phyloP scores from a whole-genome alignment of 2,329 filamentous ascomycete genomes.

The Phaeomoniella chlamydospora region DNA sequence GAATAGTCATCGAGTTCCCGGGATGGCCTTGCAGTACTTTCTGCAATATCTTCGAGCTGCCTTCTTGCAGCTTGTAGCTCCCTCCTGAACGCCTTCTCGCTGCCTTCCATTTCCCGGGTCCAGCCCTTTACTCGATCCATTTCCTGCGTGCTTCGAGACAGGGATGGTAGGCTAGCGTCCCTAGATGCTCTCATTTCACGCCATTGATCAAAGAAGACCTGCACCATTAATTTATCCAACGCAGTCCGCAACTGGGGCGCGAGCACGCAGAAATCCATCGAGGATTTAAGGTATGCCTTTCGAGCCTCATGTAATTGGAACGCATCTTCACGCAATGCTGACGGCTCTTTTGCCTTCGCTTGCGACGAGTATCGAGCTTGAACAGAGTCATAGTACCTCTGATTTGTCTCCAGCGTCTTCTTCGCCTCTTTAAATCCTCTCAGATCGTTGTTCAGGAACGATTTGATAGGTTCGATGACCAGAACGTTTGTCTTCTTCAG shows the following conservation, averaged over 20 bases:
- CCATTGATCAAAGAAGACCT: slow-evolving; percentile 75
- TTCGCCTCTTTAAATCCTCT: slow-evolving; percentile 75
- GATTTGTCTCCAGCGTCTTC: slow-evolving; percentile 59
- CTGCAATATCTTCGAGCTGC: slow-evolving; percentile 66
- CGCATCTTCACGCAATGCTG: slow-evolving; percentile 80
- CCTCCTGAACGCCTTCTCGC: slow-evolving; percentile 68
- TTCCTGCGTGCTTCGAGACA: slow-evolving; percentile 57
- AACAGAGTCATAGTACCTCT: slow-evolving; percentile 71
- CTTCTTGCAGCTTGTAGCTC: slow-evolving; percentile 68
- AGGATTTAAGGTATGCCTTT: slow-evolving; percentile 78
- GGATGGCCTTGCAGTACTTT: slow-evolving; percentile 60
- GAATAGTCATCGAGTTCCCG: slow-evolving; percentile 89
- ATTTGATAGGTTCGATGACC: slow-evolving; percentile 67
- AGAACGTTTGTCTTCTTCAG: slow-evolving; percentile 64
- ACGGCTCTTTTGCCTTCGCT: slow-evolving; percentile 87
- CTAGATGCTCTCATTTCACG: slow-evolving; percentile 63
- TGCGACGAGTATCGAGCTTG: slow-evolving; percentile 71
- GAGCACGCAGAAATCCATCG: slow-evolving; percentile 82
- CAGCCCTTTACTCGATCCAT: slow-evolving; percentile 88
- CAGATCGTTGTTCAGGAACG: slow-evolving; percentile 66
- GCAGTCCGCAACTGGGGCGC: slow-evolving; percentile 73
- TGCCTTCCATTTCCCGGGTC: slow-evolving; percentile 84
- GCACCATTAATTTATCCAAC: slow-evolving; percentile 75
- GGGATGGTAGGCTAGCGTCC: slow-evolving; percentile 46
- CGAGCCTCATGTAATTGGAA: slow-evolving; percentile 89